Conservation (phyloP, 495 filamentous ascomycete genomes). For the Neurospora sp. region DNA sequence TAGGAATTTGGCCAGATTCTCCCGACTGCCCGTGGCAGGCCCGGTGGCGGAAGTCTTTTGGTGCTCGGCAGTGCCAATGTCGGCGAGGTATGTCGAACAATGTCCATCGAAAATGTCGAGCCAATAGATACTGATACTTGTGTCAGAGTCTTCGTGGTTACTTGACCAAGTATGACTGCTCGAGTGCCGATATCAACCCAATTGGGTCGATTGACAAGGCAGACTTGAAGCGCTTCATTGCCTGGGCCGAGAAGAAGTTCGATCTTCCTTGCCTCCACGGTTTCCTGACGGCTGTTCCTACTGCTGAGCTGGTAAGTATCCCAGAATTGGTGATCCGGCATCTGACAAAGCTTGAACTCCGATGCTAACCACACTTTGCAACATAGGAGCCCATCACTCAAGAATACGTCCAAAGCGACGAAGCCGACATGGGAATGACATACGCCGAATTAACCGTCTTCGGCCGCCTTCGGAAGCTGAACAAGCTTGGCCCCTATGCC, state of each 20-base stretch:
- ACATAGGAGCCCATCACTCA: conserved; percentile 59
- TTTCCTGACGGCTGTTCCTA: conserved; percentile 68
- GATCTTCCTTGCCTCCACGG: conserved; percentile 63
- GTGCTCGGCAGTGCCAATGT: conserved; percentile 43
- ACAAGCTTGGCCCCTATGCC: conserved; percentile 63
- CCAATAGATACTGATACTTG: background rate
- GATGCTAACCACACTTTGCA: background rate
- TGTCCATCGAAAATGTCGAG: conserved; percentile 24
- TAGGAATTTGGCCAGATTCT: conserved; percentile 26
- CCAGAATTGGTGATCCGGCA: too few species aligned
- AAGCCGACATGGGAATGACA: conserved; percentile 62
- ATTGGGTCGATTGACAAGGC: conserved; percentile 62
- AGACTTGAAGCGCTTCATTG: conserved; percentile 72
- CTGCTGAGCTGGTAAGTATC: conserved; percentile 53
- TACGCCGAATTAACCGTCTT: conserved; percentile 39
- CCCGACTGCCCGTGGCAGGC: conserved; percentile 39
- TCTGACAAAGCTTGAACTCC: background rate
- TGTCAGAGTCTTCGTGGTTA: conserved; percentile 49
- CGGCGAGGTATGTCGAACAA: conserved; percentile 12
- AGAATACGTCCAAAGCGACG: conserved; percentile 56
- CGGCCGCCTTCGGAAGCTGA: conserved; percentile 51
- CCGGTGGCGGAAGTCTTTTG: conserved; percentile 30
- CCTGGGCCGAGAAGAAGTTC: conserved; percentile 51
- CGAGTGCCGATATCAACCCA: conserved; percentile 48
- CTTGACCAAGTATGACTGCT: conserved; percentile 22